Evolutionary conservation across 2,329 filamentous ascomycete genomes (phyloP).

Genomic region (Colletotrichum sansevieriae): DNA sequence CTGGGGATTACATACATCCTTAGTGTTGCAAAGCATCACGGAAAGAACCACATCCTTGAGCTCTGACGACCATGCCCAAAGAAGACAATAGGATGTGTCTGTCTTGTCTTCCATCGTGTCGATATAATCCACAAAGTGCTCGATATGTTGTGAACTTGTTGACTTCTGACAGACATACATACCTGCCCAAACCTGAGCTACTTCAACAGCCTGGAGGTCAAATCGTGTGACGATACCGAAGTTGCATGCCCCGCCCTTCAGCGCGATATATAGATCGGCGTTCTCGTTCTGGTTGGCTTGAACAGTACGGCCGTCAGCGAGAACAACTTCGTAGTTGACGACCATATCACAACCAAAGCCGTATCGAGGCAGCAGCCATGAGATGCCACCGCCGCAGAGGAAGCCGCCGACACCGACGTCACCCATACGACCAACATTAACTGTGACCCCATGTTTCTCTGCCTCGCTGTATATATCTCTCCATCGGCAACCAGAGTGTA

Average conservation of each 20-base stretch:
- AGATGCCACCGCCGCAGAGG: slow-evolving; percentile 47
- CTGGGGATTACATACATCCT: neutral
- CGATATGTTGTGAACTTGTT: neutral
- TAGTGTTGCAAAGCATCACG: slow-evolving; percentile 1
- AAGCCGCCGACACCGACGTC: slow-evolving; percentile 48
- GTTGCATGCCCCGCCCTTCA: slow-evolving; percentile 51
- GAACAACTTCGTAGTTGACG: slow-evolving; percentile 54
- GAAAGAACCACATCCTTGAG: slow-evolving; percentile 2
- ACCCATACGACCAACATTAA: slow-evolving; percentile 47
- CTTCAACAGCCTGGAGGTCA: slow-evolving; percentile 42
- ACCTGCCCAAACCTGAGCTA: neutral
- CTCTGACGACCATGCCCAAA: neutral
- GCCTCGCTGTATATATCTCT: slow-evolving; percentile 49
- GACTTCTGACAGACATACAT: neutral
- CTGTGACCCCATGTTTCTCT: slow-evolving; percentile 44
- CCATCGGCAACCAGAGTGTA: slow-evolving; percentile 46
- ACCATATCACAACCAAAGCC: slow-evolving; percentile 47
- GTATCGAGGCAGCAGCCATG: slow-evolving; percentile 46
- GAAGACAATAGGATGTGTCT: neutral
- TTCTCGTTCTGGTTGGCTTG: slow-evolving; percentile 51
- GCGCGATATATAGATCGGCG: slow-evolving; percentile 39
- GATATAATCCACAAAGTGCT: slow-evolving; percentile 5
- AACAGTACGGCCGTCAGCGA: slow-evolving; percentile 55
- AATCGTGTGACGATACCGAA: slow-evolving; percentile 54
- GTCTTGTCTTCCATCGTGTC: neutral